A percentile compares a stretch with the other conserved stretches of the same genome.
These are phyloP conservation scores for Periconia sp. DNA, from an alignment of 2,329 filamentous ascomycete genomes.

Conservation along the genomic window DNA sequence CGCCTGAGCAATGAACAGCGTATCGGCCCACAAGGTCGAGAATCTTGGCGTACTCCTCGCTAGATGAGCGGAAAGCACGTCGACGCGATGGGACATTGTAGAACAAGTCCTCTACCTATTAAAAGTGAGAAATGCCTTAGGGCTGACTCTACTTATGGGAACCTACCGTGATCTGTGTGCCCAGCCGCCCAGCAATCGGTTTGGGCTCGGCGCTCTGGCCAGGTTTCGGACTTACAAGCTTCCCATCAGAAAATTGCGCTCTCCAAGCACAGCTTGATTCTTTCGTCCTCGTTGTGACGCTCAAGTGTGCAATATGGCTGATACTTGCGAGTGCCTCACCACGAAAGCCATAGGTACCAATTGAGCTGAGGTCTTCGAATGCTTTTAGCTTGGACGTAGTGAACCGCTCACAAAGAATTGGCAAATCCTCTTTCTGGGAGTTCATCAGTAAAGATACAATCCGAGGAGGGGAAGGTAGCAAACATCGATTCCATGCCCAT, in stretches of 20 bases:
- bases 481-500: conserved; percentile 93
- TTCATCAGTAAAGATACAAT: conserved; percentile 13
- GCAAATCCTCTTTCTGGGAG: conserved; percentile 80
- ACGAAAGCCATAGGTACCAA: conserved; percentile 96
- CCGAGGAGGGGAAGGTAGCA: conserved; percentile 37
- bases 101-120: conserved; percentile 86
- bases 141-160: not conserved
- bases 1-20: conserved; percentile 87
- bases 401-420: conserved; percentile 92
- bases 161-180: conserved; percentile 85
- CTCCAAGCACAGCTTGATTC: conserved; percentile 89
- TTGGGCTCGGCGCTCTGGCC: conserved; percentile 87
- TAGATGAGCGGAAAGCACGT: conserved; percentile 85
- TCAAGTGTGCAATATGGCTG: conserved; percentile 95
- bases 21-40: conserved; percentile 93
- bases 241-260: conserved; percentile 84
- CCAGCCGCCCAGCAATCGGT: conserved; percentile 82
- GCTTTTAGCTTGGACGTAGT: conserved; percentile 94
- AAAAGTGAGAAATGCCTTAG: conserved; percentile 6
- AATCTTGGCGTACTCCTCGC: conserved; percentile 98
- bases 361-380: conserved; percentile 89
- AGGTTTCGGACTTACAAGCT: conserved; percentile 81
- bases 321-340: conserved; percentile 97
- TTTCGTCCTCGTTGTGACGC: conserved; percentile 91
- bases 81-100: conserved; percentile 93